Evolutionary conservation across 805 yeast genomes (phyloP), one percentile per base, ranked within the genome.

Genomic region (Wickerhamiella dianesei): DNA sequence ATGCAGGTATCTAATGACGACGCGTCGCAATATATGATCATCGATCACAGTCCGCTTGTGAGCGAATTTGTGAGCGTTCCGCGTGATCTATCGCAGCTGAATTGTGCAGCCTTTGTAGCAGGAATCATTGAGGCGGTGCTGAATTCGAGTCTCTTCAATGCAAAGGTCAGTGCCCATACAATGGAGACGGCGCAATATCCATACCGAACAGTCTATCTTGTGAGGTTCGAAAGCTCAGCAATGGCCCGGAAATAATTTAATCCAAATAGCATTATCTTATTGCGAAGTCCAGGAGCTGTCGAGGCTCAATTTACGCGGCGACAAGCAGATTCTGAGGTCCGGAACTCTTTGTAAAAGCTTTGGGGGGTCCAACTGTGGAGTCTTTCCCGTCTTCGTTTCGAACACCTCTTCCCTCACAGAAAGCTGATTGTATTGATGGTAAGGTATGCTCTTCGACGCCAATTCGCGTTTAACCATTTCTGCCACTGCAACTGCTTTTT

Each of bases 41-140:
- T 77, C 16, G 95, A 86, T 60, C 76, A 79, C 55, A 61, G 69
- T 13, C 95, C 95, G 4, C 55, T 82, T 41, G 69, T 85, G 37
- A 71, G 83, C n/a, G 75, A 74, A 55, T 86, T 71, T 58, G 76
- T 86, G 9, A 76, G 83, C 25, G 79, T 82, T 3, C 95, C 95
- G 2, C 76, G 75, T 54, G 94, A 86, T 53, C 77, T 80, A 58
- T 79, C 82, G 9, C 79, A 78, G 51, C 70, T 85, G 56, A 83
- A 82, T 58, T 82, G 92, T 58, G 79, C 81, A 14, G 88, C 95
- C 0, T 83, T 82, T 59, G 75, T 80, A 1, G 95, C 94, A 0
- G 95, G 95, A 0, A 72, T 86, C 14, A 71, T 85, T 37, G 95
- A 86, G 60, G 94, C 94, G 0, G 78, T 85, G 1, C 65, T 86